Evolutionary conservation across 2,329 filamentous ascomycete species (phyloP).

Genomic region (Zymoseptoria brevis): DNA sequence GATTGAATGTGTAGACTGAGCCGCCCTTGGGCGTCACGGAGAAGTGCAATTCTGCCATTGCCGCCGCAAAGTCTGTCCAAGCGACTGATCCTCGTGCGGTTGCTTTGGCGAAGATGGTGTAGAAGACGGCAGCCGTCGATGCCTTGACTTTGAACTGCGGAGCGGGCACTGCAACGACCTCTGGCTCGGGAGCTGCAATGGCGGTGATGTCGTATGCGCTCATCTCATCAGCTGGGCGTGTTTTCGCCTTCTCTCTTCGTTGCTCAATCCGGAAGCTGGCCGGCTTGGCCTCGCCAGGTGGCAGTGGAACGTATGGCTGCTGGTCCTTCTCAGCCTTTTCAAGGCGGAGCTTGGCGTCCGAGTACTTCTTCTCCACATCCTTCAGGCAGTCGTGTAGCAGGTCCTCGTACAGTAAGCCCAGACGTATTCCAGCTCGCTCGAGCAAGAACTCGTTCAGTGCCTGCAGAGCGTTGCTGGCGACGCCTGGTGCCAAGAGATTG

Average conservation of each 20-base stretch:
- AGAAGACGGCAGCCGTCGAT: conserved; percentile 10
- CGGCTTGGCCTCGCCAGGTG: conserved; percentile 2
- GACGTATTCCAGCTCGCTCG: conserved; percentile 1
- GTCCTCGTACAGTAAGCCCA: conserved; percentile 7
- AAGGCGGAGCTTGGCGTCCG: conserved; percentile 5
- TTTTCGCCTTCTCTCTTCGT: conserved; percentile 12
- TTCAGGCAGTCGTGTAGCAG: conserved; percentile 6
- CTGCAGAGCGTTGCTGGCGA: conserved; percentile 3
- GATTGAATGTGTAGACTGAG: conserved; percentile 11
- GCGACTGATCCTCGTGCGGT: conserved; percentile 9
- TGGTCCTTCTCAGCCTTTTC: conserved; percentile 7
- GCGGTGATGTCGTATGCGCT: conserved; percentile 7
- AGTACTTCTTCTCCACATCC: conserved; percentile 8
- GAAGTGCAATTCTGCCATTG: conserved; percentile 13
- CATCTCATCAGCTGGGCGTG: conserved; percentile 4
- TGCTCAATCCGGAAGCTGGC: conserved; percentile 4
- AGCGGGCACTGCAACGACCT: conserved; percentile 2
- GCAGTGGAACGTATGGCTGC: conserved; percentile 5
- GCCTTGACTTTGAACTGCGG: conserved; percentile 11
- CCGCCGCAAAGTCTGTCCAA: conserved; percentile 10
- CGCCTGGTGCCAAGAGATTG: conserved; percentile 6
- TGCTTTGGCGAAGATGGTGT: conserved; percentile 8
- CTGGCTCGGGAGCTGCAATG: conserved; percentile 1
- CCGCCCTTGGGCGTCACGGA: conserved; percentile 12
- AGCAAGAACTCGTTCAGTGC: conserved; percentile 8